A percentile compares a stretch with the other conserved stretches of the same genome.
phyloP scores from a whole-genome alignment of 1,139 yeast species.

The Sugiyamaella novakii region DNA sequence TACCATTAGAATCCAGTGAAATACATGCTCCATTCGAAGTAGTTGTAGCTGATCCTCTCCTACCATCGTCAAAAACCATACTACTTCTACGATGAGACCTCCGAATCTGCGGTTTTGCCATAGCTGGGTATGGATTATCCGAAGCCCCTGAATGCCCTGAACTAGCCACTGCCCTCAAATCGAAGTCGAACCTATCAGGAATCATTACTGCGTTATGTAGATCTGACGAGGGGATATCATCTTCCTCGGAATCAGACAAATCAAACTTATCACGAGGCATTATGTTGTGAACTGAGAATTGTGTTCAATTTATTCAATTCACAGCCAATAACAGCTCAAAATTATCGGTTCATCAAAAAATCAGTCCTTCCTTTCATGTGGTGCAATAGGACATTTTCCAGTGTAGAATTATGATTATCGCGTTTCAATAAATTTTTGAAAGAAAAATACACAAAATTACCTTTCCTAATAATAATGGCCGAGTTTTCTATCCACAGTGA shows the following conservation, averaged over 20 bases:
- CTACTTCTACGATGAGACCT: conserved; percentile 17
- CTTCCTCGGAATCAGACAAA: conserved; percentile 20
- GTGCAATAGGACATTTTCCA: no score
- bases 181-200: conserved; percentile 17
- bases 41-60: conserved; percentile 2
- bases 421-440: no score
- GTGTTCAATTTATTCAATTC: neutral
- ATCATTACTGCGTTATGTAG: conserved; percentile 41
- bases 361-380: no score
- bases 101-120: conserved; percentile 29
- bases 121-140: conserved; percentile 42
- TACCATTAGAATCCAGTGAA: conserved; percentile 3
- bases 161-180: conserved; percentile 15
- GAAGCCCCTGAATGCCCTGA: conserved; percentile 13
- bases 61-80: conserved; percentile 4
- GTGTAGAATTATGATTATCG: no score
- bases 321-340: no score
- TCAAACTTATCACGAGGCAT: conserved; percentile 10
- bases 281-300: neutral
- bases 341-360: neutral
- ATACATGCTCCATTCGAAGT: neutral
- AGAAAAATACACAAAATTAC: no score
- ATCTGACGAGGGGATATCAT: conserved; percentile 40
- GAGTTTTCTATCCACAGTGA: no score
- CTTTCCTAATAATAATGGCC: no score